Evolutionary conservation across 2,329 filamentous ascomycete species (phyloP).

Genomic region (Colletotrichum lupini): DNA sequence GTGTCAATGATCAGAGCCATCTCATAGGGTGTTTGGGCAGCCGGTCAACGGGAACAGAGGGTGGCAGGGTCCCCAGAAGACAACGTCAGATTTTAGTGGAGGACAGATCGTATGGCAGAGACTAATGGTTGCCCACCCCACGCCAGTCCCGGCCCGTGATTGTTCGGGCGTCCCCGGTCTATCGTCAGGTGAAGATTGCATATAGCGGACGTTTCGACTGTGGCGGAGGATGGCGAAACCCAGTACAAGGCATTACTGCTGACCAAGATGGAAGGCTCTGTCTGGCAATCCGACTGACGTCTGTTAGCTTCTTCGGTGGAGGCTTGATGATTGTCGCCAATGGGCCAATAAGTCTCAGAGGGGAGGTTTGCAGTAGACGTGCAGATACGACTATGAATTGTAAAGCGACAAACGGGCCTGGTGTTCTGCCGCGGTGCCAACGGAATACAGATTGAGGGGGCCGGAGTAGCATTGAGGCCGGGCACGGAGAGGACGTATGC

Average conservation of each 20-base stretch:
- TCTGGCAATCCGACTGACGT: background rate
- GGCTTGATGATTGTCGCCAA: background rate
- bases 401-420: background rate
- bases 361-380: background rate
- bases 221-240: constrained; percentile 5
- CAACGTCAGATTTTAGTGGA: constrained; percentile 34
- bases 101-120: constrained; percentile 16
- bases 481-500: background rate
- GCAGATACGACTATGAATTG: background rate
- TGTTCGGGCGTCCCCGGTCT: background rate
- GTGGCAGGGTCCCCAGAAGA: constrained; percentile 12
- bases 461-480: background rate
- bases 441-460: background rate
- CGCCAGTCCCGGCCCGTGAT: constrained; percentile 6
- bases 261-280: background rate
- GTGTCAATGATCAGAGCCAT: background rate
- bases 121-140: background rate
- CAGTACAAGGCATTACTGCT: constrained; percentile 8
- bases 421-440: background rate
- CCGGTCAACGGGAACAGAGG: background rate
- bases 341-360: background rate
- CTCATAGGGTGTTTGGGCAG: background rate
- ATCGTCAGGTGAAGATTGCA: background rate
- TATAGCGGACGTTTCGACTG: background rate
- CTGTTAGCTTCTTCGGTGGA: background rate